Evolutionary conservation across 2,329 filamentous ascomycete genomes (phyloP).

Genomic region (Neobulgaria alba): DNA sequence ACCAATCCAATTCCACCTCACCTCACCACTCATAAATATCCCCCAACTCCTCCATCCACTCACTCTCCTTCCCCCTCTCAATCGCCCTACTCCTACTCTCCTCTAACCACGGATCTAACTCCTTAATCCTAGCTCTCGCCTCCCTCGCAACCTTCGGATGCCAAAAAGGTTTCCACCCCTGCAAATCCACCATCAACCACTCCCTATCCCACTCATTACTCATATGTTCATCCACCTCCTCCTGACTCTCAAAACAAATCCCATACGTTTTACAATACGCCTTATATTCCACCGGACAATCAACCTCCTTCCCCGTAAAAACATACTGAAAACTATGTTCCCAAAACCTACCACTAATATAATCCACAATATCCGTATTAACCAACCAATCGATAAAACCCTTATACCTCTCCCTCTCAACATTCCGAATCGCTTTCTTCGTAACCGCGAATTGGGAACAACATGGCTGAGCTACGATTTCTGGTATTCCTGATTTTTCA

Average conservation of each 20-base stretch:
- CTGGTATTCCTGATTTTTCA: slow-evolving; percentile 32
- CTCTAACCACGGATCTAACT: background rate
- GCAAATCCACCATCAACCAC: background rate
- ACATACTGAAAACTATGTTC: slow-evolving; percentile 52
- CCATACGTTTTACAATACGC: slow-evolving; percentile 9
- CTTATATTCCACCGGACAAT: slow-evolving; percentile 12
- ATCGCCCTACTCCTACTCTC: background rate
- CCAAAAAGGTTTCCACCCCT: background rate
- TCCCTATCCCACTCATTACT: background rate
- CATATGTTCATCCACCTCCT: slow-evolving; percentile 5
- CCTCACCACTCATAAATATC: background rate
- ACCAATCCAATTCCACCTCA: no score
- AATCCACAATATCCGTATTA: slow-evolving; percentile 41
- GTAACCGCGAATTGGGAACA: slow-evolving; percentile 58
- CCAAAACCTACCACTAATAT: slow-evolving; percentile 46
- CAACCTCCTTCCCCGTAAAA: slow-evolving; percentile 8
- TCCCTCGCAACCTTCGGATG: background rate
- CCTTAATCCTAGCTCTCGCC: background rate
- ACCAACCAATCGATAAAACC: slow-evolving; percentile 49
- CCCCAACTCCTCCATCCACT: background rate
- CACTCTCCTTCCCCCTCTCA: background rate
- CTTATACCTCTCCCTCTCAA: slow-evolving; percentile 43
- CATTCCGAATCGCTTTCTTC: slow-evolving; percentile 38
- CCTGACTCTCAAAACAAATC: slow-evolving; percentile 8
- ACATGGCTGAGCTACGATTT: slow-evolving; percentile 44